Conservation (phyloP, 164 flowering plant genomes). For the Annona cherimola region DNA sequence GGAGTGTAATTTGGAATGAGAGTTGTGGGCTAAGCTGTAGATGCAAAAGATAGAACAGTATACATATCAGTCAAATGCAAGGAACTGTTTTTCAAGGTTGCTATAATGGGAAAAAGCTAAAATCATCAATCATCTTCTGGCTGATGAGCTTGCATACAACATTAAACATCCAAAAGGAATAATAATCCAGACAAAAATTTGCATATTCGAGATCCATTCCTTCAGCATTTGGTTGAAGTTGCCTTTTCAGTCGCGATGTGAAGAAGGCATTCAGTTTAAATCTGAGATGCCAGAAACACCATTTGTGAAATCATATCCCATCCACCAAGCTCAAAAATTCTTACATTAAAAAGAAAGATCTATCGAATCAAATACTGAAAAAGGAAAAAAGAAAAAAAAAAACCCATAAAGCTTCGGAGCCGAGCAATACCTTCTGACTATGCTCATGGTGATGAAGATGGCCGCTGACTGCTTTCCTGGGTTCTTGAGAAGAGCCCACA, state of each 20-base stretch:
- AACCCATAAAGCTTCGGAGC: background rate
- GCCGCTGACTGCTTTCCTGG: background rate
- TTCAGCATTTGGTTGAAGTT: background rate
- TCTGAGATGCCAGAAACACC: too few relatives aligned
- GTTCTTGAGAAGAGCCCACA: constrained; percentile 23
- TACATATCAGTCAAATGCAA: background rate
- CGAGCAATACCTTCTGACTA: constrained; percentile 28
- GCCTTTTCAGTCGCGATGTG: background rate
- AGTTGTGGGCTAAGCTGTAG: constrained; percentile 36
- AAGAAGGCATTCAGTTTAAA: background rate
- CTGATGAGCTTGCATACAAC: background rate
- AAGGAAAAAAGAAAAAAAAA: background rate
- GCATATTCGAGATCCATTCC: background rate
- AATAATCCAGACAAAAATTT: background rate
- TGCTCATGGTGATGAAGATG: constrained; percentile 12
- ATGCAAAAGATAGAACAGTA: background rate
- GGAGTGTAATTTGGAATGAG: constrained; percentile 36
- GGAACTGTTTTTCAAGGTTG: background rate
- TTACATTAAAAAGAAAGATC: background rate
- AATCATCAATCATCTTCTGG: background rate
- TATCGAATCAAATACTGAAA: background rate
- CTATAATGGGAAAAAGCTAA: background rate
- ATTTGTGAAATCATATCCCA: background rate
- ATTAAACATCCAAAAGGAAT: too few relatives aligned
- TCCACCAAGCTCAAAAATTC: background rate